phyloP scores from a whole-genome alignment of 768 basidiomycete species.

The Suillus cothurnatus region DNA sequence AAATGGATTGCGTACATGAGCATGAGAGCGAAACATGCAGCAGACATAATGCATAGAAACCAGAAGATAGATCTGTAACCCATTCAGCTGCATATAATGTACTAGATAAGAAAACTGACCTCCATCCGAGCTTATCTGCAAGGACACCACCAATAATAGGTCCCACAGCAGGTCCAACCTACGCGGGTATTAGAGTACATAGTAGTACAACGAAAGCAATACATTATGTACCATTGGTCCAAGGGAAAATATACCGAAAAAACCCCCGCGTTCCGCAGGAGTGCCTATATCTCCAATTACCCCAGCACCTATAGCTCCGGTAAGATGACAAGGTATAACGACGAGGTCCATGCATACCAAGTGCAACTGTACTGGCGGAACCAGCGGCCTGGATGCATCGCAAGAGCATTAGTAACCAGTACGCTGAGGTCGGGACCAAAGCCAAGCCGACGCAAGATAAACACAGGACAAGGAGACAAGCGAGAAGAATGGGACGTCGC shows the following conservation, averaged over 20 bases:
- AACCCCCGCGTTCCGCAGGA: constrained; percentile 72
- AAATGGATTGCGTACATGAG: constrained; percentile 41
- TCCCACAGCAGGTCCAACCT: constrained; percentile 54
- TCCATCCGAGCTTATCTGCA: constrained; percentile 59
- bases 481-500: constrained; percentile 62
- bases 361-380: constrained; percentile 75
- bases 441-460: constrained; percentile 67
- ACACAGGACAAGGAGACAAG: constrained; percentile 63
- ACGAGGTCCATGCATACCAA: constrained; percentile 45
- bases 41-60: constrained; percentile 56
- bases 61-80: constrained; percentile 57
- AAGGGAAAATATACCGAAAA: constrained; percentile 65
- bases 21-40: constrained; percentile 47
- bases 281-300: constrained; percentile 79
- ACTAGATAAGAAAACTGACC: constrained; percentile 34
- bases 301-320: constrained; percentile 55
- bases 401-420: constrained; percentile 81
- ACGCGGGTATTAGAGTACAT: neutral
- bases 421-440: constrained; percentile 55
- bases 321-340: constrained; percentile 5
- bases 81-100: constrained; percentile 1
- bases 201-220: neutral
- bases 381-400: constrained; percentile 80
- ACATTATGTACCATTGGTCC: constrained; percentile 56
- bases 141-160: constrained; percentile 52